Percentiles rank a stretch among this genome's conserved stretches.
Conservation (phyloP, 228 moss, liverwort and hornwort genomes). For the Sphagnum magellanicum region DNA sequence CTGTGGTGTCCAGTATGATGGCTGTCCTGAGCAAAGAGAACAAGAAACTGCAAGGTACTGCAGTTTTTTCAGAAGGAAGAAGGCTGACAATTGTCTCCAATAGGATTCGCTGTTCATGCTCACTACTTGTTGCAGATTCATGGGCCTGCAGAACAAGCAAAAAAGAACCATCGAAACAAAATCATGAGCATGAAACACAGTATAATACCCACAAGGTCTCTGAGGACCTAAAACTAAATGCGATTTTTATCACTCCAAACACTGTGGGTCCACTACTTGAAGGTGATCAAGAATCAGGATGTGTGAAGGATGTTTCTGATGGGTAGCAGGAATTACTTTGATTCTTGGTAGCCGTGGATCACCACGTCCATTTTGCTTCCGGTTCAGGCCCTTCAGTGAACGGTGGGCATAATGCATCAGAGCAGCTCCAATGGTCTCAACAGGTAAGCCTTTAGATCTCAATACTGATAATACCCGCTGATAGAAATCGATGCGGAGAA, state of each 20-base stretch:
- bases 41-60: constrained; percentile 50
- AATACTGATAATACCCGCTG: constrained; percentile 54
- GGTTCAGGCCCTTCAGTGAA: constrained; percentile 56
- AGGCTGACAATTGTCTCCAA: constrained; percentile 55
- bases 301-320: too few relatives aligned
- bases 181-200: too few relatives aligned
- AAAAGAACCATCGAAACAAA: background rate
- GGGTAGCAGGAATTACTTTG: constrained; percentile 23
- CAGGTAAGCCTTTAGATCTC: constrained; percentile 49
- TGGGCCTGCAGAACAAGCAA: constrained; percentile 28
- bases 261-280: too few relatives aligned
- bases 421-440: constrained; percentile 61
- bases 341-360: constrained; percentile 55
- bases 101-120: constrained; percentile 58
- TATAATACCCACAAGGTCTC: too few relatives aligned
- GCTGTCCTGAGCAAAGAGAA: constrained; percentile 52
- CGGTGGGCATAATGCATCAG: constrained; percentile 66
- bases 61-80: constrained; percentile 41
- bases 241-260: too few relatives aligned
- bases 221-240: too few relatives aligned
- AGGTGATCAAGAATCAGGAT: too few relatives aligned
- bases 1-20: constrained; percentile 39
- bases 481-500: constrained; percentile 57
- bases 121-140: constrained; percentile 52
- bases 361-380: constrained; percentile 55